A percentile compares a stretch with the other conserved stretches of the same genome.
phyloP scores from a whole-genome alignment of 2,329 filamentous ascomycete species.

The Uncinocarpus reesii region DNA sequence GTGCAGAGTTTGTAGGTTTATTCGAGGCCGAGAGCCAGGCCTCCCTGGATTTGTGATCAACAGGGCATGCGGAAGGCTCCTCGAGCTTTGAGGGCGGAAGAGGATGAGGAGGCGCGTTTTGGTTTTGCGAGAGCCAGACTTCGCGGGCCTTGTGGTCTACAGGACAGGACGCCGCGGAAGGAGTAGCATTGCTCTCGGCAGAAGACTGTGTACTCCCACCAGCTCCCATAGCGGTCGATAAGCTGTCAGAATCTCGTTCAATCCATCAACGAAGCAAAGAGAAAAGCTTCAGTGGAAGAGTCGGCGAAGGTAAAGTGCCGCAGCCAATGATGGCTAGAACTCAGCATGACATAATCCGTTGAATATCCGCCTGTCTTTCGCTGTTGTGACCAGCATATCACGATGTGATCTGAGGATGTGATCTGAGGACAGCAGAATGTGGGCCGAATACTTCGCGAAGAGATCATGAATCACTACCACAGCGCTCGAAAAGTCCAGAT shows the following conservation, averaged over 20 bases:
- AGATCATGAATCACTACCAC: too few species aligned
- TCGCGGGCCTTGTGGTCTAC: constrained; percentile 85
- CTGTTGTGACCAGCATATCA: too few species aligned
- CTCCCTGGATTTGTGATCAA: constrained; percentile 80
- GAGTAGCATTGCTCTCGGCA: constrained; percentile 19
- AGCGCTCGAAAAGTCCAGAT: too few species aligned
- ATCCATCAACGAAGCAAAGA: too few species aligned
- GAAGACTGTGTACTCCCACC: constrained; percentile 29
- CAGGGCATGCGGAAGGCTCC: constrained; percentile 55
- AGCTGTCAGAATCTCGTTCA: constrained; percentile 15
- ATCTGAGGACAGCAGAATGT: too few species aligned
- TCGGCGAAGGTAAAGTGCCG: too few species aligned
- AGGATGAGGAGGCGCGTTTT: constrained; percentile 30
- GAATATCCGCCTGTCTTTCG: too few species aligned
- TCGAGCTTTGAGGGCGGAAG: constrained; percentile 17
- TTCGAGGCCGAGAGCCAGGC: constrained; percentile 55
- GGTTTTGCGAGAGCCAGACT: constrained; percentile 67
- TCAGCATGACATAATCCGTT: too few species aligned
- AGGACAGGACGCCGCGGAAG: constrained; percentile 52
- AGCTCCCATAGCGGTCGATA: constrained; percentile 28
- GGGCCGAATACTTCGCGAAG: too few species aligned
- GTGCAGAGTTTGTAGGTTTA: constrained; percentile 16
- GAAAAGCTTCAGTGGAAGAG: too few species aligned
- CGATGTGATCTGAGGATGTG: too few species aligned
- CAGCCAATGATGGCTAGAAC: too few species aligned